A percentile compares a stretch with the other conserved stretches of the same genome.
phyloP scores from a whole-genome alignment of 148 eudicot species.

The Fagopyrum tataricum region DNA sequence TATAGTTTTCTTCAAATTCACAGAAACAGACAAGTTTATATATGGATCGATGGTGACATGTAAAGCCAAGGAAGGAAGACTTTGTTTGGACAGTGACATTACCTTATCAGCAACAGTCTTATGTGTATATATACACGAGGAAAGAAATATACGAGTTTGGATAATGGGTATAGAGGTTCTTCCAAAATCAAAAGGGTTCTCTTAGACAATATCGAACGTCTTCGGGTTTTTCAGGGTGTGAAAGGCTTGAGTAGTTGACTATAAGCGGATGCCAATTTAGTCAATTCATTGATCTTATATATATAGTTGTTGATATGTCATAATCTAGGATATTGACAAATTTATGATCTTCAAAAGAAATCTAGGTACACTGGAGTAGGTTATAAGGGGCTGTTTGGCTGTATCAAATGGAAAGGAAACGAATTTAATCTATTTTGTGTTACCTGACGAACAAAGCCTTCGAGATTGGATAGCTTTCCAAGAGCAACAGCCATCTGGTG shows the following conservation, averaged over 20 bases:
- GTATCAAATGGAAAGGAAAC: background rate
- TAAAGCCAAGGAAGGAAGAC: background rate
- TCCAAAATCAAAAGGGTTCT: background rate
- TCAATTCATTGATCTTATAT: background rate
- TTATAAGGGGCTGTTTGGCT: background rate
- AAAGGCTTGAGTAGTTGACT: conserved; percentile 5
- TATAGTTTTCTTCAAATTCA: background rate
- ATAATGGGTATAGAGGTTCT: background rate
- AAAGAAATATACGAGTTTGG: background rate
- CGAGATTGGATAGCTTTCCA: conserved; percentile 84
- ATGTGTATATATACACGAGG: background rate
- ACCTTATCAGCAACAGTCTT: background rate
- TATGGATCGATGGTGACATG: background rate
- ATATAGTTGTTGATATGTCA: background rate
- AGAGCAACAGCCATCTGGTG: conserved; percentile 91
- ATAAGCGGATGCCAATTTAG: background rate
- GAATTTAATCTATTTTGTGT: background rate
- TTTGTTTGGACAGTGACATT: background rate
- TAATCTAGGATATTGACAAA: background rate
- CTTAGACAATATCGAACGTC: background rate
- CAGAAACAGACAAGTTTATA: background rate
- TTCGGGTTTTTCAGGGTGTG: background rate
- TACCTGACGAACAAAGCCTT: conserved; percentile 96
- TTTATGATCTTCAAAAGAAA: background rate
- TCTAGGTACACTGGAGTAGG: background rate